Evolutionary conservation across 2,329 filamentous ascomycete species (phyloP), one percentile per base, ranked within the genome.

Genomic region (Nemania bipapillata): DNA sequence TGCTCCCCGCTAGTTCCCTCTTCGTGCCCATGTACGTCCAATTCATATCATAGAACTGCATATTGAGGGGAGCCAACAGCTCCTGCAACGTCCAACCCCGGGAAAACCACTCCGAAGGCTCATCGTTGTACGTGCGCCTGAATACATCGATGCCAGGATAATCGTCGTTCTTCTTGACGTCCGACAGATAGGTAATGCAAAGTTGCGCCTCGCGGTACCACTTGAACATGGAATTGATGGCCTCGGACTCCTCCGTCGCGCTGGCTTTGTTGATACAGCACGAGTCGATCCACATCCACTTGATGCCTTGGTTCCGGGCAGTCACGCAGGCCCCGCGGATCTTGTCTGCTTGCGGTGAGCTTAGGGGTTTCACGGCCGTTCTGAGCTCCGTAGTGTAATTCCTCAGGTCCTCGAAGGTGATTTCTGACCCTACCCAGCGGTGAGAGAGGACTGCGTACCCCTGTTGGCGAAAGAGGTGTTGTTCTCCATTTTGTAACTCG

Each of bases 211-310:
- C 70, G 6, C 70, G 66, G 63, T 81, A 82, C 77, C 78, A 81
- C 17, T 53, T 56, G 11, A 70, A 74, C 73, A 75, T 74, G n/a
- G 71, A 72, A 52, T 73, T 74, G 60, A 73, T 81, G 0, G 79
- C 75, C 65, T 75, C 79, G 0, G 65, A 68, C 61, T 80, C 79
- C 63, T 81, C 77, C 57, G 81, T 80, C 79, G 73, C 79, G 80
- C 55, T 65, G 11, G 32, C 8, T 75, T 68, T 68, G 37, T 68
- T 42, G 40, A 68, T 68, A 32, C 61, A 61, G 37, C 61, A 68
- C 1, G 61, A 81, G 56, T 81, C 80, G 5, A 80, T 70, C 80
- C 80, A 81, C 22, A 78, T 68, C 61, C 79, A 81, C 4, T 54
- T 72, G 6, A 77, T 66, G 28, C 73, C 73, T 55, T 79, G 77